Evolutionary conservation across 2,329 filamentous ascomycete genomes (phyloP), one percentile per base, ranked within the genome.

Genomic region (Colletotrichum gloeosporioides): DNA sequence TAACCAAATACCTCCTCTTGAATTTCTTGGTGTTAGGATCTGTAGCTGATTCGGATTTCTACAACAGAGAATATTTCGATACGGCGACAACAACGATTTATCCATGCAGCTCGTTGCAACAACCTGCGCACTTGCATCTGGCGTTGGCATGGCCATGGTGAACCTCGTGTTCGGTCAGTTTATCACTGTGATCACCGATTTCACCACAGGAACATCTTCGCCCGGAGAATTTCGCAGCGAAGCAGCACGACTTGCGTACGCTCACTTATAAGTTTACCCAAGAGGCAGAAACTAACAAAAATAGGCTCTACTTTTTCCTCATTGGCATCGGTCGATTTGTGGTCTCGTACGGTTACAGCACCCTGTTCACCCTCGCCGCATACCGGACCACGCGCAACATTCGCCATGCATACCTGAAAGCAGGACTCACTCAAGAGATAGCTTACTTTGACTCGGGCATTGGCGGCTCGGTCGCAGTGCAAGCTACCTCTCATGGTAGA

Each of bases 281-380:
- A 22, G 5, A 22, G 3, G 29, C 15, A 18, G 31, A 2, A 18
- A 39, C 69, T 57, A 10, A 71, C 55, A 16, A 2, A 36, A 3
- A 1, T n/a, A 89, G 88, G 0, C 82, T 92, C 7, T 92, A 89
- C 80, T 91, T 92, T 78, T 84, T 92, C 31, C 92, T 92, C 76
- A 84, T 92, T 15, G 91, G 91, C 78, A 83, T 92, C 67, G 90
- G 82, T 0, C 87, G 89, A 61, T 89, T 92, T 74, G 79, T 83
- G 31, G 81, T 90, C 18, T 85, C 88, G 15, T 92, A 92, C 77
- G 79, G 86, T n/a, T 86, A 87, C 80, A 85, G 85, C 64, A 79
- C 83, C 4, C 82, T 85, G 66, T 80, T 90, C n/a, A 90, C 88
- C 4, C 87, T 90, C 55, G 85, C 88, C 5, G 89, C 89, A 3